phyloP scores from a whole-genome alignment of 352 stramenopile genomes.

The Globisporangium apiculatum region DNA sequence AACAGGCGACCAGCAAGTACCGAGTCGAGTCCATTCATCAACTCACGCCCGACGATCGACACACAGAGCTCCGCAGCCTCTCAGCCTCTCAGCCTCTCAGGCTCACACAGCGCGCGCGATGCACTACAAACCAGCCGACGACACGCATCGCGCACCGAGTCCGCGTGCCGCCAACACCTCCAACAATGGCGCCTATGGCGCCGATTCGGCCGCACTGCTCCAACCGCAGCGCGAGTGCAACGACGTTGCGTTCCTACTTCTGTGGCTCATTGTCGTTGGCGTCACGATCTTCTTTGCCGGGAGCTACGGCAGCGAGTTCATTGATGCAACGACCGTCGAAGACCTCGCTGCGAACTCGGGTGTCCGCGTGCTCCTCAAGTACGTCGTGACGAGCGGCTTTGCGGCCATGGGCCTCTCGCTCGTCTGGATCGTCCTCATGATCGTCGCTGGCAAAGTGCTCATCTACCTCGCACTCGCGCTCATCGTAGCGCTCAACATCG shows the following conservation, averaged over 20 bases:
- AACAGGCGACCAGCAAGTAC: too few relatives aligned
- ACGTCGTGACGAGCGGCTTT: conserved; percentile 45
- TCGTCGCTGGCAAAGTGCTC: background rate
- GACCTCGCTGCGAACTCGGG: conserved; percentile 30
- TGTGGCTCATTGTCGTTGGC: conserved; percentile 61
- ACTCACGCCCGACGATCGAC: too few relatives aligned
- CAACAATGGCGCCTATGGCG: conserved; percentile 5
- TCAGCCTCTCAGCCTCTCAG: too few relatives aligned
- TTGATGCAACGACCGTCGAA: conserved; percentile 39
- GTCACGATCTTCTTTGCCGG: conserved; percentile 26
- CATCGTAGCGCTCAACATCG: conserved; percentile 48
- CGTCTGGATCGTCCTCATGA: background rate
- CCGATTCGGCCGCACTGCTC: conserved; percentile 8
- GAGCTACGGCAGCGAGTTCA: conserved; percentile 60
- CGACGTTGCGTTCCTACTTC: conserved; percentile 67
- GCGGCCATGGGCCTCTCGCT: conserved; percentile 46
- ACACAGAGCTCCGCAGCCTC: too few relatives aligned
- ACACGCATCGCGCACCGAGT: background rate
- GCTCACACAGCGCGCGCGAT: background rate
- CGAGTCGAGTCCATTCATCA: too few relatives aligned
- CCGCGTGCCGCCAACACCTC: background rate
- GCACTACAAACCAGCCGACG: background rate
- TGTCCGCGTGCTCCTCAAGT: conserved; percentile 49
- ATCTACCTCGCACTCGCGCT: conserved; percentile 45
- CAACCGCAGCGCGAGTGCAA: conserved; percentile 48